Evolutionary conservation across 768 basidiomycete species (phyloP).

Genomic region (Austroboletus festivus): DNA sequence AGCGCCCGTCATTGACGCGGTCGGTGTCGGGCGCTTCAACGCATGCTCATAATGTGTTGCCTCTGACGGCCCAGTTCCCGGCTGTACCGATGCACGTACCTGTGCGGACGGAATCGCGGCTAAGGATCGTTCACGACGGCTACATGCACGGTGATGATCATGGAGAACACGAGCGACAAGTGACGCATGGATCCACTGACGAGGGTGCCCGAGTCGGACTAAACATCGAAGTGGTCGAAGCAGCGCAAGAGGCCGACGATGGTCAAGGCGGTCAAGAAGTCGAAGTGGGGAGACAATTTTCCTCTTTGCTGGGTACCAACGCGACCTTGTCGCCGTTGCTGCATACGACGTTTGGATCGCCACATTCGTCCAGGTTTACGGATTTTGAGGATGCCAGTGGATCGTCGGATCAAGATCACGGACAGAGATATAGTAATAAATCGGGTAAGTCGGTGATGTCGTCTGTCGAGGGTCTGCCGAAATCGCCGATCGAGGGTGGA

Average conservation of each 20-base stretch:
- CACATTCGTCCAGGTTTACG: constrained; percentile 31
- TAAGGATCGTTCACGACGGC: constrained; percentile 29
- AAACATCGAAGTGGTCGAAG: constrained; percentile 16
- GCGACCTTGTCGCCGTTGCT: constrained; percentile 34
- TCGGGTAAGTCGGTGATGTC: constrained; percentile 13
- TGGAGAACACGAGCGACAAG: constrained; percentile 15
- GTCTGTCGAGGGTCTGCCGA: constrained; percentile 10
- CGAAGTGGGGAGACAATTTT: not conserved
- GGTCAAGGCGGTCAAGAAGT: constrained; percentile 11
- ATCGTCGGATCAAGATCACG: constrained; percentile 23
- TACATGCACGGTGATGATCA: constrained; percentile 19
- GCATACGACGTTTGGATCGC: constrained; percentile 43
- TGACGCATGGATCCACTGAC: constrained; percentile 21
- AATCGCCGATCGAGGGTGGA: constrained; percentile 12
- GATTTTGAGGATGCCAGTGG: constrained; percentile 30
- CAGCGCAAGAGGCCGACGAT: constrained; percentile 11
- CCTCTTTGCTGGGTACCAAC: constrained; percentile 6
- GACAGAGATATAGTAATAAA: constrained; percentile 15
- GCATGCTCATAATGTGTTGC: constrained; percentile 14
- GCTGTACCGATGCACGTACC: constrained; percentile 31
- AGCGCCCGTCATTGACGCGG: constrained; percentile 21
- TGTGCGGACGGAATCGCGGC: constrained; percentile 29
- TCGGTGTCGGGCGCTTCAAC: constrained; percentile 25
- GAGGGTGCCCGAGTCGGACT: not conserved
- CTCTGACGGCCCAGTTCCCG: constrained; percentile 30